These are phyloP conservation scores for Panicum virgatum DNA, from an alignment of 202 grass and related monocot genomes.

Conservation along the genomic window DNA sequence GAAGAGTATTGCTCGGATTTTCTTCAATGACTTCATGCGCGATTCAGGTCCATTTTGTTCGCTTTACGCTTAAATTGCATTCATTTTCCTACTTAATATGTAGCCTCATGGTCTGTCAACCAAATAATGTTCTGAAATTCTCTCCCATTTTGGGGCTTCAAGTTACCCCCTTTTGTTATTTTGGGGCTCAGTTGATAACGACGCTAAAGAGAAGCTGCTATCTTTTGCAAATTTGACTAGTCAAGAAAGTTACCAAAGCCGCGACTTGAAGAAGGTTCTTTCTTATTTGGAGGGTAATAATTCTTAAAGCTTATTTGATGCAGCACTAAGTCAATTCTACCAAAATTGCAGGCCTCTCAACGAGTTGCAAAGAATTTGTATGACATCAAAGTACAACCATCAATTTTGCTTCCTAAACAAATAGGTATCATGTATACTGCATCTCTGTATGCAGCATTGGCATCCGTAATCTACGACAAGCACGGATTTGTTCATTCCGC, in stretches of 20 bases:
- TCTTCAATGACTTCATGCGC: slow-evolving; percentile 58
- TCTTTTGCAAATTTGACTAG: slow-evolving; percentile 66
- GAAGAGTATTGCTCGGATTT: slow-evolving; percentile 65
- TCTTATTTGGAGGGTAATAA: slow-evolving; percentile 6
- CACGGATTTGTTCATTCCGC: slow-evolving; percentile 33
- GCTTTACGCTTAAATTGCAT: background rate
- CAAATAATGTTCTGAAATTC: background rate
- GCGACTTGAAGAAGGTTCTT: slow-evolving; percentile 82
- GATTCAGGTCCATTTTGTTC: slow-evolving; percentile 51
- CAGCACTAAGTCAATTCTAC: background rate
- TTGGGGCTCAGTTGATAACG: slow-evolving; percentile 63
- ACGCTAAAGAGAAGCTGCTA: slow-evolving; percentile 69
- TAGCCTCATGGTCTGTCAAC: background rate
- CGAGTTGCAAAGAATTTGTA: slow-evolving; percentile 64
- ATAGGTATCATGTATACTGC: slow-evolving; percentile 98
- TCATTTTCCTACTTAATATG: slow-evolving; percentile 14
- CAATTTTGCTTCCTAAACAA: slow-evolving; percentile 85
- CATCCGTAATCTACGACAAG: slow-evolving; percentile 63
- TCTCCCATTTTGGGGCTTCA: background rate
- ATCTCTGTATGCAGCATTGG: slow-evolving; percentile 91
- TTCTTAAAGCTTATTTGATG: slow-evolving; percentile 36
- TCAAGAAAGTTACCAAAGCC: slow-evolving; percentile 85
- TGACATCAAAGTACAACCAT: slow-evolving; percentile 24
- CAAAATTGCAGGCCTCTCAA: slow-evolving; percentile 62
- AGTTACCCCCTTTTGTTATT: background rate